These are phyloP conservation scores for Diutina siamensis DNA, from an alignment of 1,139 yeast genomes.

Conservation along the genomic window DNA sequence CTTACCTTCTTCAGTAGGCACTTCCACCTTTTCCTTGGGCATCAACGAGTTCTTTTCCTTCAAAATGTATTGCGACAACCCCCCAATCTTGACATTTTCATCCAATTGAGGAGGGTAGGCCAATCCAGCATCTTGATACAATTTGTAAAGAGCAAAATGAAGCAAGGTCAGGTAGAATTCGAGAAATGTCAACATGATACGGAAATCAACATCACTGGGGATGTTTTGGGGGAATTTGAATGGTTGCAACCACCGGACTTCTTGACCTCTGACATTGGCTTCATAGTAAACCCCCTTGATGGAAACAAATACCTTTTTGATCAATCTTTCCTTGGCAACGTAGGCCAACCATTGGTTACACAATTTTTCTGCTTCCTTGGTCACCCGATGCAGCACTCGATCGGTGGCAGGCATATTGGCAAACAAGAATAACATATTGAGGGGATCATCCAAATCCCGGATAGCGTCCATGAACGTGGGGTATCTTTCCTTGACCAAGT, in stretches of 20 bases:
- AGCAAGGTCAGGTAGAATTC: conserved; percentile 89
- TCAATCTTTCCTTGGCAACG: conserved; percentile 71
- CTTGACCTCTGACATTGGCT: conserved; percentile 84
- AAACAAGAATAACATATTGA: conserved; percentile 87
- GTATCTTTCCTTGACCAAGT: conserved; percentile 86
- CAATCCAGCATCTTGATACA: conserved; percentile 75
- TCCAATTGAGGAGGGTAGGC: conserved; percentile 89
- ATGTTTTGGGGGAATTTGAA: conserved; percentile 93
- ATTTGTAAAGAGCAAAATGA: conserved; percentile 76
- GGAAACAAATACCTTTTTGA: conserved; percentile 87
- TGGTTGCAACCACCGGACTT: conserved; percentile 92
- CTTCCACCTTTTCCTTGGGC: conserved; percentile 19
- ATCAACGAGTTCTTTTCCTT: conserved; percentile 24
- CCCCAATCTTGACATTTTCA: conserved; percentile 73
- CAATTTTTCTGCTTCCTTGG: conserved; percentile 74
- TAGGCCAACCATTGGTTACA: conserved; percentile 95
- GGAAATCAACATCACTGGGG: conserved; percentile 89
- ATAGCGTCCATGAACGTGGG: conserved; percentile 90
- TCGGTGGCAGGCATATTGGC: conserved; percentile 94
- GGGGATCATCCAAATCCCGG: conserved; percentile 89
- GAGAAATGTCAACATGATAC: conserved; percentile 92
- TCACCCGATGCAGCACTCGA: conserved; percentile 64
- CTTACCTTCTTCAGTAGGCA: conserved; percentile 19
- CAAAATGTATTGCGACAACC: conserved; percentile 72
- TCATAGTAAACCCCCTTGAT: conserved; percentile 96